phyloP scores from a whole-genome alignment of 129 eudicot species.

The Escallonia rubra region DNA sequence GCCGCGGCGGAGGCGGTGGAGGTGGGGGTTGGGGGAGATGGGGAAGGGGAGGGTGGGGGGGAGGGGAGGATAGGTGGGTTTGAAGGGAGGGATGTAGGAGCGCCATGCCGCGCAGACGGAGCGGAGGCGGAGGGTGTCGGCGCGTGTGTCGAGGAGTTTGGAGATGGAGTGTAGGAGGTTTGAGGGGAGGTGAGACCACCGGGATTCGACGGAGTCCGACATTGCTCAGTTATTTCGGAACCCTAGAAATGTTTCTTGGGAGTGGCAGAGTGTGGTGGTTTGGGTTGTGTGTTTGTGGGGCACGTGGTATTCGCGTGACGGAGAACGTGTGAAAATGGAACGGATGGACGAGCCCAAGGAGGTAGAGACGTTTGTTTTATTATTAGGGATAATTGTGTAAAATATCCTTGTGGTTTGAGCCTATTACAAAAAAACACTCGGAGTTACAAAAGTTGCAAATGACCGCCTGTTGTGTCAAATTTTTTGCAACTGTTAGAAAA shows the following conservation, averaged over 20 bases:
- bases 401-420: too few species aligned
- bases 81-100: conserved; percentile 2
- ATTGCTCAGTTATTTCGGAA: background rate
- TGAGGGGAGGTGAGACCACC: conserved; percentile 3
- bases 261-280: too few species aligned
- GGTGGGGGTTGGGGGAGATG: background rate
- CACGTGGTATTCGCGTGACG: too few species aligned
- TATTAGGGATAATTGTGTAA: too few species aligned
- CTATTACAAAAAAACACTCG: too few species aligned
- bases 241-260: background rate
- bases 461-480: too few species aligned
- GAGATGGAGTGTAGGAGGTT: conserved; percentile 1
- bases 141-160: background rate
- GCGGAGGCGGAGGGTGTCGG: conserved; percentile 12
- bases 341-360: too few species aligned
- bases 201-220: background rate
- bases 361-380: too few species aligned
- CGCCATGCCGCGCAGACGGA: conserved; percentile 18
- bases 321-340: too few species aligned
- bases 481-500: too few species aligned
- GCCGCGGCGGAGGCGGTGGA: background rate
- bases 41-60: background rate
- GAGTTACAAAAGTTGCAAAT: too few species aligned
- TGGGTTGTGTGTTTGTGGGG: too few species aligned
- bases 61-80: background rate